Conservation (phyloP, 148 eudicot genomes). For the Fagopyrum homotropicum region DNA sequence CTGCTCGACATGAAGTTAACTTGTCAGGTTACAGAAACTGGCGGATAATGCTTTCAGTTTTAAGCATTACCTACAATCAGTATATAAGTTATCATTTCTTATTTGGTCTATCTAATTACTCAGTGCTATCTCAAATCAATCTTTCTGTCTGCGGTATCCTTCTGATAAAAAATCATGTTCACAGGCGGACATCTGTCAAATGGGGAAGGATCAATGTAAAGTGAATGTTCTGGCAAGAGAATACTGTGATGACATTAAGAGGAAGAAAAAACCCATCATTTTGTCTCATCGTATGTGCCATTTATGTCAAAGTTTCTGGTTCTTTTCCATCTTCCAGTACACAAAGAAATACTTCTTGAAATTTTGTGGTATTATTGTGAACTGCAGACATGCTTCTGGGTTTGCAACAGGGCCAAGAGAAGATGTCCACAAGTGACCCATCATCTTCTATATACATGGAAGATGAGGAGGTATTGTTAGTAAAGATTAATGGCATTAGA, state of each 20-base stretch:
- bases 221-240: conserved; percentile 95
- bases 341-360: neutral
- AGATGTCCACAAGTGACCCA: conserved; percentile 88
- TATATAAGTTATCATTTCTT: neutral
- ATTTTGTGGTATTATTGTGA: conserved; percentile 5
- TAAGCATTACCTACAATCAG: neutral
- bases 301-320: neutral
- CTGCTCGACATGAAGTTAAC: neutral
- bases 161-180: neutral
- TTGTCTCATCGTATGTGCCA: conserved; percentile 75
- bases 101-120: neutral
- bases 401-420: conserved; percentile 82
- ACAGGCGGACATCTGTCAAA: conserved; percentile 94
- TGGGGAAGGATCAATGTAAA: conserved; percentile 97
- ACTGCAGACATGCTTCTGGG: conserved; percentile 92
- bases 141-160: neutral
- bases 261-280: conserved; percentile 93
- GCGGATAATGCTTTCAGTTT: neutral
- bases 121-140: neutral
- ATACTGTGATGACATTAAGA: conserved; percentile 89
- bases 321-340: neutral
- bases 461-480: conserved; percentile 65
- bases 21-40: neutral
- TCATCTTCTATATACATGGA: conserved; percentile 89
- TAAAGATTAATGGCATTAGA: neutral